phyloP scores from a whole-genome alignment of 169 alveolate species.

The Eimeria brunetti region DNA sequence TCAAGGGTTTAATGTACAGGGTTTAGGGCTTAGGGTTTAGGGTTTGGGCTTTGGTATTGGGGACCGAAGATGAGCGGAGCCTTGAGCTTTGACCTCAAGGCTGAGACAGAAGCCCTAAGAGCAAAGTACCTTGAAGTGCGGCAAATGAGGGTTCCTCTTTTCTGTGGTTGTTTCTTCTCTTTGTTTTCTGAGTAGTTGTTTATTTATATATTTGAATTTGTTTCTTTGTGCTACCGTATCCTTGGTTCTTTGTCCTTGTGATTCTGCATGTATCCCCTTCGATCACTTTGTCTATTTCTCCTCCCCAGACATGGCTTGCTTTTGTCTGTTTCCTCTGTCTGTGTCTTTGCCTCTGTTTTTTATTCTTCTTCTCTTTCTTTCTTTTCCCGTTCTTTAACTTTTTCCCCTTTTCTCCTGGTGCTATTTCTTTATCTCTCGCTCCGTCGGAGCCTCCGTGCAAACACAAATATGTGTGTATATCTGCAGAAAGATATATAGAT shows the following conservation, averaged over 20 bases:
- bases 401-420: not conserved
- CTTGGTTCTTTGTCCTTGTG: too few relatives aligned
- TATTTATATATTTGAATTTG: not conserved
- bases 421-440: not conserved
- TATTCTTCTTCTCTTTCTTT: not conserved
- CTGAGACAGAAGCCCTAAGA: constrained; percentile 45
- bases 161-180: not conserved
- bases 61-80: constrained; percentile 41
- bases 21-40: constrained; percentile 19
- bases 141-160: not conserved
- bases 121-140: constrained; percentile 35
- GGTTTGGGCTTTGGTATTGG: constrained; percentile 31
- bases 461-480: not conserved
- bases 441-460: not conserved
- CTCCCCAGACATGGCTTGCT: not conserved
- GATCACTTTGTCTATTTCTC: not conserved
- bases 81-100: constrained; percentile 45
- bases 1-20: not conserved
- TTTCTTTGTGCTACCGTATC: not conserved
- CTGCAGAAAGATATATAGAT: not conserved
- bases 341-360: not conserved
- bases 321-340: not conserved
- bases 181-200: too few relatives aligned
- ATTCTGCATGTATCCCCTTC: too few relatives aligned
- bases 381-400: too few relatives aligned